Percentiles rank a stretch among this genome's conserved stretches.
Evolutionary conservation across 2,329 filamentous ascomycete genomes (phyloP).

Genomic region (Calycina marina): DNA sequence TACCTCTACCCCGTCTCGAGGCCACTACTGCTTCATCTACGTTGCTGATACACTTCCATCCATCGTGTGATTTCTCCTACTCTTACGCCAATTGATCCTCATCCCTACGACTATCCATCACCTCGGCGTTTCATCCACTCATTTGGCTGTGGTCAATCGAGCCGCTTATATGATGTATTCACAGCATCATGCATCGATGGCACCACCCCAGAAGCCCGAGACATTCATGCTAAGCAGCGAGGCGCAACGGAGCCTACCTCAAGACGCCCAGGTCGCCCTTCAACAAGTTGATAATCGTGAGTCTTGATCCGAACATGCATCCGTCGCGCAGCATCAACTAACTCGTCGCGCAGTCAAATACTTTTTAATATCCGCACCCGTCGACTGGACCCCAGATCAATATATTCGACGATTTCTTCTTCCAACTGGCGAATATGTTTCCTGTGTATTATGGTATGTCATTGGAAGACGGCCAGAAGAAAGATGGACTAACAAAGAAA

Average conservation of each 20-base stretch:
- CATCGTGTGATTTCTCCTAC: neutral
- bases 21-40: slow-evolving; percentile 18
- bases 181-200: slow-evolving; percentile 68
- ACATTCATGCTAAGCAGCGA: slow-evolving; percentile 97
- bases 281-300: slow-evolving; percentile 96
- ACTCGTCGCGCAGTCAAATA: slow-evolving; percentile 64
- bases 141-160: slow-evolving; percentile 22
- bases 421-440: slow-evolving; percentile 96
- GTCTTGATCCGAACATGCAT: slow-evolving; percentile 27
- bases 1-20: slow-evolving; percentile 6
- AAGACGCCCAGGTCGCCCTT: slow-evolving; percentile 90
- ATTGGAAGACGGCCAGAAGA: slow-evolving; percentile 7
- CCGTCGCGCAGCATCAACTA: slow-evolving; percentile 10
- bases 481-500: slow-evolving; percentile 17
- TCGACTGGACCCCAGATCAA: slow-evolving; percentile 94
- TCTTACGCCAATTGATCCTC: neutral
- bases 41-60: slow-evolving; percentile 7
- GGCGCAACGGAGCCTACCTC: slow-evolving; percentile 88
- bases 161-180: slow-evolving; percentile 51
- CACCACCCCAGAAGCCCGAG: slow-evolving; percentile 88
- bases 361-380: slow-evolving; percentile 95
- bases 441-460: slow-evolving; percentile 78
- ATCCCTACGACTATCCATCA: neutral
- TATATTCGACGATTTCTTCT: slow-evolving; percentile 92
- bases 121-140: neutral